A percentile compares a stretch with the other conserved stretches of the same genome.
Evolutionary conservation across 2,329 filamentous ascomycete species (phyloP).

Genomic region (Hymenoscyphus repandus): DNA sequence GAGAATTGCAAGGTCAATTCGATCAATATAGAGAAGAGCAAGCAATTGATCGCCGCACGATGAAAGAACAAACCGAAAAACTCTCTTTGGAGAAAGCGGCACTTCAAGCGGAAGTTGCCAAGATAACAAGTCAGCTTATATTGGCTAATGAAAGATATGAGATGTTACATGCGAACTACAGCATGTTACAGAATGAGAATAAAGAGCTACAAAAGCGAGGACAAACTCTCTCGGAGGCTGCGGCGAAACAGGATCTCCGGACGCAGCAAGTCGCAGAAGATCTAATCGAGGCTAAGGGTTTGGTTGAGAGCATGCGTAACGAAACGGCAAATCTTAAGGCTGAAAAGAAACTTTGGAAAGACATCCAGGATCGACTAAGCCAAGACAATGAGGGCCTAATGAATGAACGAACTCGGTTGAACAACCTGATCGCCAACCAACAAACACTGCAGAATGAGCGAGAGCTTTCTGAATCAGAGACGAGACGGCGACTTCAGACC

Average conservation of each 20-base stretch:
- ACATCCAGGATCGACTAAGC: conserved; percentile 80
- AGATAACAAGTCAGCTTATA: conserved; percentile 72
- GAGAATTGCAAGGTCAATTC: conserved; percentile 84
- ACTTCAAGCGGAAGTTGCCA: conserved; percentile 77
- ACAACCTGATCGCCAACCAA: conserved; percentile 74
- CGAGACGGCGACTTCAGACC: conserved; percentile 69
- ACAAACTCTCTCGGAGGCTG: conserved; percentile 70
- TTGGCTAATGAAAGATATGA: conserved; percentile 80
- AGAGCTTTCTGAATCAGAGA: conserved; percentile 77
- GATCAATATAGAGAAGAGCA: conserved; percentile 87
- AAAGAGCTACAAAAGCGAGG: conserved; percentile 78
- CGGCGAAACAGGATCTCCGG: conserved; percentile 83
- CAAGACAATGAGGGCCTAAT: conserved; percentile 82
- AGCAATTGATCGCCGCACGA: conserved; percentile 69
- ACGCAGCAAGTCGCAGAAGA: conserved; percentile 93
- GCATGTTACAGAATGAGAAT: conserved; percentile 79
- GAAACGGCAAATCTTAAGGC: conserved; percentile 92
- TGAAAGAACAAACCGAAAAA: conserved; percentile 79
- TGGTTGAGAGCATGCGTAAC: conserved; percentile 81
- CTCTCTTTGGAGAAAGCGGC: conserved; percentile 77
- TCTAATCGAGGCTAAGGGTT: conserved; percentile 75
- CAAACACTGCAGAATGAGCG: conserved; percentile 91
- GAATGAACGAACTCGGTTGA: conserved; percentile 80
- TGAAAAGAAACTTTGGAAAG: conserved; percentile 91
- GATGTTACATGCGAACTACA: conserved; percentile 84